These are phyloP conservation scores for Rhynchospora pubera DNA, from an alignment of 176 grass and related monocot genomes.

Conservation along the genomic window DNA sequence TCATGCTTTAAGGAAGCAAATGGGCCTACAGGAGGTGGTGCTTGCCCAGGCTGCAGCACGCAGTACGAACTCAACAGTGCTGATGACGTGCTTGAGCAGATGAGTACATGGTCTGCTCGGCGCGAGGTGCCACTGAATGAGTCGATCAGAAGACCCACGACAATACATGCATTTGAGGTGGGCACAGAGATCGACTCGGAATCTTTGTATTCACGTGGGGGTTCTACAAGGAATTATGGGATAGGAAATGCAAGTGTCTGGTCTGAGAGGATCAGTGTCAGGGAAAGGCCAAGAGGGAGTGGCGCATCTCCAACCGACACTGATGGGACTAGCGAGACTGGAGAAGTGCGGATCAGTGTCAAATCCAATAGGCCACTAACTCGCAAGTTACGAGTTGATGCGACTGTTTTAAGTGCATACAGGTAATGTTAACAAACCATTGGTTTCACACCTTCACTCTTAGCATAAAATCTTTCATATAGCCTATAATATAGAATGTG, in stretches of 20 bases:
- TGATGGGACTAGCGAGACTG: not conserved
- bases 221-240: not conserved
- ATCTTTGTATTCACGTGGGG: not conserved
- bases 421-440: not conserved
- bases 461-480: not conserved
- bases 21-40: not conserved
- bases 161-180: conserved; percentile 9
- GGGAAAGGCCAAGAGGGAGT: not conserved
- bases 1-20: conserved; percentile 11
- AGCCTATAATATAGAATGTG: not conserved
- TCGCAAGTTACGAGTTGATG: not conserved
- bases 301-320: not conserved
- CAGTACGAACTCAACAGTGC: not conserved
- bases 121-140: not conserved
- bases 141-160: not conserved
- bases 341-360: not conserved
- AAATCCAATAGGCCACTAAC: conserved; percentile 15
- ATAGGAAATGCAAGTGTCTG: not conserved
- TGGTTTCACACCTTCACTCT: not conserved
- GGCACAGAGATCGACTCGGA: not conserved
- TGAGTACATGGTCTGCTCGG: not conserved
- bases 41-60: not conserved
- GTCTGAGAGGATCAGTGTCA: not conserved
- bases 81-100: not conserved
- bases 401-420: not conserved